phyloP scores from a whole-genome alignment of 1,139 yeast species.

The Casaregolazyma suthepensis region DNA sequence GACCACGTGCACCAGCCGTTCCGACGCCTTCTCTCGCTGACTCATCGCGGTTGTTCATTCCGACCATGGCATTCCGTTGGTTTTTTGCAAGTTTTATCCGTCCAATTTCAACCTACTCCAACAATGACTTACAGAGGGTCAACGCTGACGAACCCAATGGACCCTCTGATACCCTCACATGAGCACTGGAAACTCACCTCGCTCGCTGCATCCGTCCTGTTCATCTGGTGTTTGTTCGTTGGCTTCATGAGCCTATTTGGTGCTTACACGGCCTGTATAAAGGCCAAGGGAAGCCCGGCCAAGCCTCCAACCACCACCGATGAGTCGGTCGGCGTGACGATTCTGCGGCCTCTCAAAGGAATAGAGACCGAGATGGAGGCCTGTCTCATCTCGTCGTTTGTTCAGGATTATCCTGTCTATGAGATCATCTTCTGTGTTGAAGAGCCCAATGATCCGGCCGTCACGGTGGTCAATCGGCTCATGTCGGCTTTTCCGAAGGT shows the following conservation, averaged over 20 bases:
- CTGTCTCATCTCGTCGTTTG: constrained; percentile 63
- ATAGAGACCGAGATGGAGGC: constrained; percentile 67
- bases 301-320: background rate
- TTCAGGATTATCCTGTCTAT: constrained; percentile 63
- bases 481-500: constrained; percentile 50
- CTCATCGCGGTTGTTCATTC: background rate
- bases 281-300: constrained; percentile 2
- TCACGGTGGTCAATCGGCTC: constrained; percentile 49
- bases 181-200: constrained; percentile 2
- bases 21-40: background rate
- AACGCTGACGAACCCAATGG: background rate
- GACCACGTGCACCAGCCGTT: background rate
- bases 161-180: background rate
- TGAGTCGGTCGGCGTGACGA: constrained; percentile 53
- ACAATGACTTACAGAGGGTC: background rate
- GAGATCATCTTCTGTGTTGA: constrained; percentile 78
- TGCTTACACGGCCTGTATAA: constrained; percentile 10
- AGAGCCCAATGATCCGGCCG: constrained; percentile 55
- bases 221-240: constrained; percentile 18
- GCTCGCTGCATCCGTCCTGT: constrained; percentile 12
- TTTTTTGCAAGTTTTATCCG: background rate
- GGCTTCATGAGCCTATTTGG: constrained; percentile 14
- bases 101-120: background rate
- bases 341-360: constrained; percentile 79
- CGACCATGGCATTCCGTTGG: background rate